phyloP scores from a whole-genome alignment of 1,284 basidiomycete species.

The Paramarasmius palmivorus region DNA sequence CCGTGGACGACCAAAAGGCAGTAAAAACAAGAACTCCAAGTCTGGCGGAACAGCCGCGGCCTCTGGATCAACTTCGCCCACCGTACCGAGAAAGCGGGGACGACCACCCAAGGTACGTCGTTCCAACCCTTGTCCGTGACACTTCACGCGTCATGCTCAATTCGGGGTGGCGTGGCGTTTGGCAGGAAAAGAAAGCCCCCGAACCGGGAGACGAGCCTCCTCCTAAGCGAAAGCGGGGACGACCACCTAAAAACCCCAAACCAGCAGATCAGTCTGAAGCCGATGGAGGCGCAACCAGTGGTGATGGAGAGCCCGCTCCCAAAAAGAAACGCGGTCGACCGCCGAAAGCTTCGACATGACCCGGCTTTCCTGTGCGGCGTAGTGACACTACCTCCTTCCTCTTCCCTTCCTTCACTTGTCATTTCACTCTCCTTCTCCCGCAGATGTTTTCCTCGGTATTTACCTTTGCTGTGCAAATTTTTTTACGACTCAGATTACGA shows the following conservation, averaged over 20 bases:
- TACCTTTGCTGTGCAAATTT: constrained; percentile 14
- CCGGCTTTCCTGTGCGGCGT: no score
- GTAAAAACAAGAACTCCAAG: constrained; percentile 86
- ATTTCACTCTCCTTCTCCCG: constrained; percentile 42
- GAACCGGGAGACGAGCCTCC: constrained; percentile 49
- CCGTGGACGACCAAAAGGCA: constrained; percentile 78
- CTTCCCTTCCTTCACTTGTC: constrained; percentile 16
- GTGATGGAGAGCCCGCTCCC: constrained; percentile 44
- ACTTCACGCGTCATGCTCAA: background rate
- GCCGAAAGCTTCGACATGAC: constrained; percentile 34
- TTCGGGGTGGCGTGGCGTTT: constrained; percentile 17
- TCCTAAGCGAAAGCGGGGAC: constrained; percentile 68
- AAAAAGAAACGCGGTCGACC: constrained; percentile 76
- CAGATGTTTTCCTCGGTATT: constrained; percentile 24
- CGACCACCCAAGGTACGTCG: constrained; percentile 72
- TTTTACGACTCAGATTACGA: constrained; percentile 4
- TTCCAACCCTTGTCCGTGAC: constrained; percentile 14
- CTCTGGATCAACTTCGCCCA: constrained; percentile 35
- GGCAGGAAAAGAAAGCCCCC: constrained; percentile 56
- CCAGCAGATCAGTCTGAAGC: constrained; percentile 38
- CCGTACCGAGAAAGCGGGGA: constrained; percentile 61
- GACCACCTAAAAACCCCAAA: constrained; percentile 70
- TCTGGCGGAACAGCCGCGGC: constrained; percentile 38
- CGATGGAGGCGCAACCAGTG: constrained; percentile 36
- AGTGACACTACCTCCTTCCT: constrained; percentile 26